Conservation (phyloP, 108 stramenopile species). For the Schizochytrium sp. region DNA sequence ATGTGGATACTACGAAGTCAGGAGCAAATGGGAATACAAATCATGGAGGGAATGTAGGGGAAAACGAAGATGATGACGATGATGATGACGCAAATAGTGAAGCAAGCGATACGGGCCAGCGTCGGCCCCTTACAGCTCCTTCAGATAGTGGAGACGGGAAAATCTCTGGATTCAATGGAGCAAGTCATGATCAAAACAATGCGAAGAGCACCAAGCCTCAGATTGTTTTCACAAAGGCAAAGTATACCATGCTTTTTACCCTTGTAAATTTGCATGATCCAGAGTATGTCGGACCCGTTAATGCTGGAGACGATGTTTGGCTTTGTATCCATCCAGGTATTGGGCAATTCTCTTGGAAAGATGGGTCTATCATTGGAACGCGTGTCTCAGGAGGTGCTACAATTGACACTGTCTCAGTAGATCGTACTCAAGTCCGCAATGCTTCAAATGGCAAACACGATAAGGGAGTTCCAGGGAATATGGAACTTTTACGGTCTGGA, state of each 20-base stretch:
- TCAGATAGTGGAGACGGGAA: neutral
- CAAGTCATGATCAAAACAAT: neutral
- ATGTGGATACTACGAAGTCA: neutral
- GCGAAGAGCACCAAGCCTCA: neutral
- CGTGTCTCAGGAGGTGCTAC: slow-evolving; percentile 42
- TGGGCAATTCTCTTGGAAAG: slow-evolving; percentile 59
- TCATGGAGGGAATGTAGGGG: neutral
- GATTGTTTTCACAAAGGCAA: slow-evolving; percentile 16
- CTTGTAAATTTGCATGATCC: slow-evolving; percentile 46
- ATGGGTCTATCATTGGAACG: slow-evolving; percentile 26
- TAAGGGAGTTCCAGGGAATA: neutral
- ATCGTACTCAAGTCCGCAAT: neutral
- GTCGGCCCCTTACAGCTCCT: neutral
- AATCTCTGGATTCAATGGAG: neutral
- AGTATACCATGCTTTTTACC: slow-evolving; percentile 32
- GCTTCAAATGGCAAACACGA: neutral
- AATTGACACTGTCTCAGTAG: slow-evolving; percentile 45
- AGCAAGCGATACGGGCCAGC: neutral
- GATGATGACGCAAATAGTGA: neutral
- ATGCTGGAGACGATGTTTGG: slow-evolving; percentile 38
- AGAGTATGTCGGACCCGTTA: slow-evolving; percentile 29
- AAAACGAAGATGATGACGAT: slow-evolving; percentile 25
- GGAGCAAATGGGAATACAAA: neutral
- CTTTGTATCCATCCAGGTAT: slow-evolving; percentile 32
- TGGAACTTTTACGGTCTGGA: neutral